Conservation (phyloP, 352 stramenopile genomes). For the Achlya hypogyna region DNA sequence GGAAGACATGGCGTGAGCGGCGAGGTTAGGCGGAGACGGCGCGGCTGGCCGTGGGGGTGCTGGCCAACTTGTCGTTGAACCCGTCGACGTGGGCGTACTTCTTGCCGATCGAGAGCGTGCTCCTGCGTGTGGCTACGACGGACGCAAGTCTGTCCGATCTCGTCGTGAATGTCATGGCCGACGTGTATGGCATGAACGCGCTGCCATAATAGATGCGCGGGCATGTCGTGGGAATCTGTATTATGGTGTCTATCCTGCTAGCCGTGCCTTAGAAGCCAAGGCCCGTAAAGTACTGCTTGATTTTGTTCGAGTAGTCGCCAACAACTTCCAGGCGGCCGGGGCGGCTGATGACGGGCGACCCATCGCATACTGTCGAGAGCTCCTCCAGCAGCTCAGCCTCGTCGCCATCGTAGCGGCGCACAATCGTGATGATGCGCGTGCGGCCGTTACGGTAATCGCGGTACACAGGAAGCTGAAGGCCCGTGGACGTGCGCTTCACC, state of each 20-base stretch:
- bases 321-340: conserved; percentile 70
- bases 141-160: conserved; percentile 71
- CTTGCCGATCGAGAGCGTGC: conserved; percentile 63
- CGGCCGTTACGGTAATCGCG: conserved; percentile 76
- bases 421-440: conserved; percentile 79
- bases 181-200: conserved; percentile 80
- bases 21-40: conserved; percentile 46
- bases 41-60: conserved; percentile 56
- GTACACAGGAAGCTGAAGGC: conserved; percentile 79
- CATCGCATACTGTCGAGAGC: conserved; percentile 79
- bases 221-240: neutral
- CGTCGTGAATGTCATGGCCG: conserved; percentile 68
- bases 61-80: conserved; percentile 74
- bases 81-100: conserved; percentile 68
- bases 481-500: conserved; percentile 72
- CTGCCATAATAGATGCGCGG: conserved; percentile 21
- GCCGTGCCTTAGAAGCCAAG: conserved; percentile 65
- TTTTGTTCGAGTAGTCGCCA: conserved; percentile 51
- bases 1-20: no score
- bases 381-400: conserved; percentile 63
- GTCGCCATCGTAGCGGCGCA: conserved; percentile 73
- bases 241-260: conserved; percentile 4
- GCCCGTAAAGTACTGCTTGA: conserved; percentile 79
- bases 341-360: conserved; percentile 57
- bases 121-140: conserved; percentile 61